Conservation (phyloP, 2,329 filamentous ascomycete species). For the Claviceps lovelessii region DNA sequence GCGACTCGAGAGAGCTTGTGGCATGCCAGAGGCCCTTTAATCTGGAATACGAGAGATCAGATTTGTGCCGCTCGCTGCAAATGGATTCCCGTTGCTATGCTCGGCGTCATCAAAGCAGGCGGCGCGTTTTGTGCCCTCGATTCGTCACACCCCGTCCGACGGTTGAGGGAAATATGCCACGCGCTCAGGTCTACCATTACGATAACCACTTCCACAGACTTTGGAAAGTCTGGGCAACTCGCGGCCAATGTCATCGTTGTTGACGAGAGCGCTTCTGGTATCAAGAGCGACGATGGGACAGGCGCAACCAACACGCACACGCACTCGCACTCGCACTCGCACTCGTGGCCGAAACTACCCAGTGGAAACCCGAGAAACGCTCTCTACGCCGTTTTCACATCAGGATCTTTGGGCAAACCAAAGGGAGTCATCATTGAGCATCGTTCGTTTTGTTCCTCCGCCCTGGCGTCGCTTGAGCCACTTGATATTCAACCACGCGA, state of each 20-base stretch:
- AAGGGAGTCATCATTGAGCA: constrained; percentile 20
- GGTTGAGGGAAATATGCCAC: constrained; percentile 3
- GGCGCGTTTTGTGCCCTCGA: constrained; percentile 19
- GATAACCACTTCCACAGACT: neutral
- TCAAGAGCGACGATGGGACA: neutral
- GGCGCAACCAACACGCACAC: too few relatives aligned
- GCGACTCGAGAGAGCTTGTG: neutral
- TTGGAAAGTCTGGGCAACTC: neutral
- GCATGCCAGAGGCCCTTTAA: constrained; percentile 4
- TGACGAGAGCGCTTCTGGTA: neutral
- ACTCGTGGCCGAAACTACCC: neutral
- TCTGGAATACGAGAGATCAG: neutral
- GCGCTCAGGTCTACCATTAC: constrained; percentile 2
- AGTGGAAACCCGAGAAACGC: neutral
- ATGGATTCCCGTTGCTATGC: neutral
- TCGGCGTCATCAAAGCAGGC: constrained; percentile 8
- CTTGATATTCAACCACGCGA: neutral
- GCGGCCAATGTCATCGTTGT: neutral
- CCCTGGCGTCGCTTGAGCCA: neutral
- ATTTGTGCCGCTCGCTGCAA: constrained; percentile 17
- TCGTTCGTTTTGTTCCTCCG: constrained; percentile 1
- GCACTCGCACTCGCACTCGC: neutral
- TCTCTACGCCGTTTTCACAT: constrained; percentile 33
- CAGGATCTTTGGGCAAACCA: constrained; percentile 35
- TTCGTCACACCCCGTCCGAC: constrained; percentile 6